phyloP scores from a whole-genome alignment of 352 stramenopile species.

The Globisporangium viniferum region DNA sequence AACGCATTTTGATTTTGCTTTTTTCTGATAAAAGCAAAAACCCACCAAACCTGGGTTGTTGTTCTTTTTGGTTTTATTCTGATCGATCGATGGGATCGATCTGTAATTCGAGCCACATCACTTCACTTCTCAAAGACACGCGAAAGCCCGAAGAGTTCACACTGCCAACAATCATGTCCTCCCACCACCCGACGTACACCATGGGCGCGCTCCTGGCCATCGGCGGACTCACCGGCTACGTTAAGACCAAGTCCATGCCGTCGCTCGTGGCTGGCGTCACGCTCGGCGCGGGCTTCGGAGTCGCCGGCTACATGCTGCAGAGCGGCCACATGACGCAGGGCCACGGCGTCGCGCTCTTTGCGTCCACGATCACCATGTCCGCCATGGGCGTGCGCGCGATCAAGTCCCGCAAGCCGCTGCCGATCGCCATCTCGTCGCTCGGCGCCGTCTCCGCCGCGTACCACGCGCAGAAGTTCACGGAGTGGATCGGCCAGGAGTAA shows the following conservation, averaged over 20 bases:
- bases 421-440: constrained; percentile 69
- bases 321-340: constrained; percentile 80
- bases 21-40: no score
- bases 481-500: constrained; percentile 86
- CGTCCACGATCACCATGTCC: constrained; percentile 83
- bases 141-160: constrained; percentile 7
- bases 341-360: constrained; percentile 73
- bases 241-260: constrained; percentile 74
- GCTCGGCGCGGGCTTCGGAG: constrained; percentile 74
- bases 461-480: constrained; percentile 73
- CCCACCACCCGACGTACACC: constrained; percentile 83
- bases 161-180: constrained; percentile 33
- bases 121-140: constrained; percentile 1
- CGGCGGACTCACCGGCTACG: constrained; percentile 79
- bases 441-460: constrained; percentile 79
- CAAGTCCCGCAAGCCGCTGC: constrained; percentile 65
- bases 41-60: no score
- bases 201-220: constrained; percentile 66
- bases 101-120: no score
- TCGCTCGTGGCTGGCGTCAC: constrained; percentile 79
- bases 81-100: no score
- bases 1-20: no score
- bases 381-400: constrained; percentile 83
- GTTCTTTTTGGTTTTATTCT: no score
- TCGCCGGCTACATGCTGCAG: constrained; percentile 77